phyloP scores from a whole-genome alignment of 2,329 filamentous ascomycete species.

The Akanthomyces muscarius region DNA sequence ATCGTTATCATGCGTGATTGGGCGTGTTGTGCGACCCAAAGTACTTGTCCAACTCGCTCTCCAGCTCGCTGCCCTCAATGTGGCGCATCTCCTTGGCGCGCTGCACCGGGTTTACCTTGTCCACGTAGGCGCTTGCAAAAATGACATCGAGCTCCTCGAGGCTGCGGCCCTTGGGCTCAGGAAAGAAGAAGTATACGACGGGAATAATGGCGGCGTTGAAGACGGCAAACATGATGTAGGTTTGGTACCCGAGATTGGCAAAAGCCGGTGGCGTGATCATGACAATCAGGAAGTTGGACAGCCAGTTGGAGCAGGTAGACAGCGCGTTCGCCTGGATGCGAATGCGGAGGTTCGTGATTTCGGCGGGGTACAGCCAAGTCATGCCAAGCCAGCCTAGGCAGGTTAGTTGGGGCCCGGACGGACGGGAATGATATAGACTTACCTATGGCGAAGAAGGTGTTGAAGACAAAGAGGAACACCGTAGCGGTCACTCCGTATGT shows the following conservation, averaged over 20 bases:
- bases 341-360: constrained; percentile 57
- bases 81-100: constrained; percentile 26
- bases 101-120: constrained; percentile 27
- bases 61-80: constrained; percentile 25
- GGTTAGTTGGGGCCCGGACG: constrained; percentile 18
- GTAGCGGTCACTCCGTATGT: constrained; percentile 30
- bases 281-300: constrained; percentile 62
- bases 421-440: background rate
- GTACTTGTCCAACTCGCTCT: constrained; percentile 28
- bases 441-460: constrained; percentile 52
- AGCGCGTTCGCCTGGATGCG: constrained; percentile 61
- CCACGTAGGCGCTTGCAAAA: constrained; percentile 25
- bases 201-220: constrained; percentile 48
- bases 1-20: background rate
- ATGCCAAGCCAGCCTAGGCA: constrained; percentile 55
- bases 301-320: constrained; percentile 58
- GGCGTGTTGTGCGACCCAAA: constrained; percentile 20
- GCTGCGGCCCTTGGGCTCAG: constrained; percentile 50
- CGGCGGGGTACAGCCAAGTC: constrained; percentile 59
- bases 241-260: constrained; percentile 47
- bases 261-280: constrained; percentile 63
- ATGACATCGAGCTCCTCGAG: constrained; percentile 69
- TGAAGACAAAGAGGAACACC: constrained; percentile 59
- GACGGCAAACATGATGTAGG: constrained; percentile 48
- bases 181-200: constrained; percentile 48